Evolutionary conservation across 2,329 filamentous ascomycete species (phyloP), one percentile per base, ranked within the genome.

Genomic region (Tolypocladium ophioglossoides): DNA sequence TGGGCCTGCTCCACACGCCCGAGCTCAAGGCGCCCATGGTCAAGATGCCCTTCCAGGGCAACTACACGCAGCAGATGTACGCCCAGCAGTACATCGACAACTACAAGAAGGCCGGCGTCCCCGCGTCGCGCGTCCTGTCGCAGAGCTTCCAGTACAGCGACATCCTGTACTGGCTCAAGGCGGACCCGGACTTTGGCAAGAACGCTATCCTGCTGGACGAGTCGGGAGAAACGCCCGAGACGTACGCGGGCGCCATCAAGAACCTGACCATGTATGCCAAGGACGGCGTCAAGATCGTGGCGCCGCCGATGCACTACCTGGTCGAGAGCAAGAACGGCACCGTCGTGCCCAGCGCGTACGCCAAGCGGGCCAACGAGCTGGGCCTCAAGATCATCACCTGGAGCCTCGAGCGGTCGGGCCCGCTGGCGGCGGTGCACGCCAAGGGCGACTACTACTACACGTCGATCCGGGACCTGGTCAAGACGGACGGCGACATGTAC

Each of bases 11-110:
- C 59, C 87, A 85, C 68, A 85, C 81, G 0, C 78, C 82, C 6
- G 84, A 87, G 69, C 75, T 87, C 35, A 89, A 89, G 74, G 80
- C 79, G 0, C 84, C 81, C 38, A 72, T 79, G 59, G 80, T 88
- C n/a, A 64, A 74, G n/a, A 88, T 89, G 84, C 86, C 86, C 0
- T 89, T 86, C 65, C 64, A 73, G 46, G 75, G 74, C 34, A 64
- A 76, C 63, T 88, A 86, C 72, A 88, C 85, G 0, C 83, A 86
- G 64, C 70, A 80, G 59, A 70, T 74, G 62, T 88, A 81, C 63
- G 80, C 81, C 0, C 82, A 85, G 68, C 82, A 87, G 66, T 69
- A 88, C 56, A 75, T 85, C 54, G 77, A 85, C 62, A 77, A 79
- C 53, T 84, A 83, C 71, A 74, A 75, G 56, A 65, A 67, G 1